A percentile compares a stretch with the other conserved stretches of the same genome.
Conservation (phyloP, 768 basidiomycete genomes). For the Astraeus odoratus region DNA sequence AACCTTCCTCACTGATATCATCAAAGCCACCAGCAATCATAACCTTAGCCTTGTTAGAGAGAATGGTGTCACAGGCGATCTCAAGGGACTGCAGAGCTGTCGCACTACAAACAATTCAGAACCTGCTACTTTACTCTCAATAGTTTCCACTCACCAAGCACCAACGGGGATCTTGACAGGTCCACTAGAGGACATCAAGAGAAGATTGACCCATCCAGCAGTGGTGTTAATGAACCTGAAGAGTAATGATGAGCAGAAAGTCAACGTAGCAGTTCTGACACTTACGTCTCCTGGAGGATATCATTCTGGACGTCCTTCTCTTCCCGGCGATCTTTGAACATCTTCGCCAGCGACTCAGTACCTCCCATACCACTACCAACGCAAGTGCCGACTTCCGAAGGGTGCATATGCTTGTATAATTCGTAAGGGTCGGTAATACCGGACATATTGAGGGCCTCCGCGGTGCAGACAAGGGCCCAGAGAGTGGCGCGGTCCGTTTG, state of each 20-base stretch:
- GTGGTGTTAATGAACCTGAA: slow-evolving; percentile 96
- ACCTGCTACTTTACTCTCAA: neutral
- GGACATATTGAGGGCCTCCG: slow-evolving; percentile 94
- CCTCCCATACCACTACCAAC: slow-evolving; percentile 99
- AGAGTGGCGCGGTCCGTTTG: slow-evolving; percentile 90
- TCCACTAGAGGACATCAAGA: slow-evolving; percentile 92
- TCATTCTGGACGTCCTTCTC: slow-evolving; percentile 99
- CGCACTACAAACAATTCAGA: slow-evolving; percentile 45
- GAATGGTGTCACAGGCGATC: slow-evolving; percentile 93
- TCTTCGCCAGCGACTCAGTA: slow-evolving; percentile 79
- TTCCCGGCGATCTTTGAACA: slow-evolving; percentile 99
- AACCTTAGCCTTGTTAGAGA: slow-evolving; percentile 95
- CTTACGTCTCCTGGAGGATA: slow-evolving; percentile 95
- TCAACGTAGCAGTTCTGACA: slow-evolving; percentile 8
- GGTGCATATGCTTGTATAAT: slow-evolving; percentile 93
- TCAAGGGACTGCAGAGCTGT: slow-evolving; percentile 97
- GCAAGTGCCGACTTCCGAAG: slow-evolving; percentile 90
- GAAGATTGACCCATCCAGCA: slow-evolving; percentile 94
- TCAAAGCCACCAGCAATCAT: slow-evolving; percentile 99
- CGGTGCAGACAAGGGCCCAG: slow-evolving; percentile 91
- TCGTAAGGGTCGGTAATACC: slow-evolving; percentile 98
- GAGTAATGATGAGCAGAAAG: slow-evolving; percentile 4
- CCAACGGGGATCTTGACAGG: slow-evolving; percentile 99
- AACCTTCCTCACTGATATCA: slow-evolving; percentile 96
- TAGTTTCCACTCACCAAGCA: slow-evolving; percentile 63